Evolutionary conservation across 164 flowering plant genomes (phyloP).

Genomic region (Stephania japonica): DNA sequence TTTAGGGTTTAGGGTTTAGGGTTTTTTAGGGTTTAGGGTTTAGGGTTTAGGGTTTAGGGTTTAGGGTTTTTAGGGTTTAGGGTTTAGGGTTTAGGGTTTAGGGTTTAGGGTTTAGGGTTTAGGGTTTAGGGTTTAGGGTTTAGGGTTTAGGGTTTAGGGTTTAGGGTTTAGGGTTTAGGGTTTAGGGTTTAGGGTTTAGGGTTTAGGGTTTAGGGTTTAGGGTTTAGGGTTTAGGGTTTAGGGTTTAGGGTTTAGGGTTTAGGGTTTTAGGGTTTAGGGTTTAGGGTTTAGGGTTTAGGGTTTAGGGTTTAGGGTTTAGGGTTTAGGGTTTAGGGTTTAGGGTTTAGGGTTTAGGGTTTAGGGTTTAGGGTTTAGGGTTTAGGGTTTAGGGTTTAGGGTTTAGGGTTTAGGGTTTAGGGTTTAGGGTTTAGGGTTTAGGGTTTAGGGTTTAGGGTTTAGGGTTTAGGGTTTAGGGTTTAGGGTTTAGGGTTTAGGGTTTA

Average conservation of each 20-base stretch:
- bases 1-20: slow-evolving; percentile 17
- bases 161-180: too few species aligned
- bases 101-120: too few species aligned
- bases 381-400: slow-evolving; percentile 9
- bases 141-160: too few species aligned
- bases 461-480: slow-evolving; percentile 14
- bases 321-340: slow-evolving; percentile 8
- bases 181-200: slow-evolving; percentile 8
- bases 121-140: too few species aligned
- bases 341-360: slow-evolving; percentile 9
- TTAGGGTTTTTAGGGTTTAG: too few species aligned
- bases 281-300: slow-evolving; percentile 1
- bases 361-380: slow-evolving; percentile 3
- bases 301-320: slow-evolving; percentile 5
- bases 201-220: slow-evolving; percentile 18
- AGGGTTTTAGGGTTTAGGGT: neutral
- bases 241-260: slow-evolving; percentile 9
- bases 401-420: slow-evolving; percentile 9
- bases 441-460: slow-evolving; percentile 15
- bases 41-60: slow-evolving; percentile 8
- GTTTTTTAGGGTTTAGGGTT: slow-evolving; percentile 19
- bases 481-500: slow-evolving; percentile 15
- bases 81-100: too few species aligned
- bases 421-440: slow-evolving; percentile 13
- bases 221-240: slow-evolving; percentile 13